These are phyloP conservation scores for Monosporascus sp. DNA, from an alignment of 2,329 filamentous ascomycete genomes.

Conservation along the genomic window DNA sequence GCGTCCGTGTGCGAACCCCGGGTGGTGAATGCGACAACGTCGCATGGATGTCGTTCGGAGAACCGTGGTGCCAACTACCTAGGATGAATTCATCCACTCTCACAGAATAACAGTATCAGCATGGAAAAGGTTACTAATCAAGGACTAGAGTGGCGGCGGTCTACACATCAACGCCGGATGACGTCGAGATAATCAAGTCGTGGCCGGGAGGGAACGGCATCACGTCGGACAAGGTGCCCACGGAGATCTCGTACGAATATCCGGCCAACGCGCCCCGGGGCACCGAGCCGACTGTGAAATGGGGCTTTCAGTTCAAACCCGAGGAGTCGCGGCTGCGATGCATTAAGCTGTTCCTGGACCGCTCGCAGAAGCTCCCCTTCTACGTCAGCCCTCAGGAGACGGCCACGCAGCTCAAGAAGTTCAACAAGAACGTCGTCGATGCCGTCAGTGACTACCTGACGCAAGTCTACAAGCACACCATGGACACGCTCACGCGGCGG, in stretches of 20 bases:
- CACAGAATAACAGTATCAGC: neutral
- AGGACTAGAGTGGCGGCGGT: constrained; percentile 58
- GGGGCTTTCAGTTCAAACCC: constrained; percentile 79
- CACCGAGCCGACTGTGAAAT: constrained; percentile 54
- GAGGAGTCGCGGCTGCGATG: constrained; percentile 71
- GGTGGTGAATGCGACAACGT: too few relatives aligned
- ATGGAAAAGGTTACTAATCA: constrained; percentile 7
- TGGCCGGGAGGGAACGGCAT: constrained; percentile 82
- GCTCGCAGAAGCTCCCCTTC: constrained; percentile 72
- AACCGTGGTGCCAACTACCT: too few relatives aligned
- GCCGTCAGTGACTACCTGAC: constrained; percentile 76
- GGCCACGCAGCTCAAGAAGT: constrained; percentile 67
- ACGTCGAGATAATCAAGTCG: constrained; percentile 77
- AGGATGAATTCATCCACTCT: too few relatives aligned
- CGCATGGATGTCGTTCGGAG: too few relatives aligned
- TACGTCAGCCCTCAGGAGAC: constrained; percentile 76
- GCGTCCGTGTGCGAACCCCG: too few relatives aligned
- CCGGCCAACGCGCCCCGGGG: constrained; percentile 31
- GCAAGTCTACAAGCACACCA: constrained; percentile 70
- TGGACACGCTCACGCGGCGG: constrained; percentile 67
- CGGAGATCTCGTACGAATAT: constrained; percentile 63
- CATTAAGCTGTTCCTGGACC: constrained; percentile 80
- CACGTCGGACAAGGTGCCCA: constrained; percentile 83
- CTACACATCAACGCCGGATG: constrained; percentile 70
- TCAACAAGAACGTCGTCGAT: constrained; percentile 71